Evolutionary conservation across 106 monocot genomes (phyloP), one percentile per base, ranked within the genome.

Genomic region (Dendrobium nobile): DNA sequence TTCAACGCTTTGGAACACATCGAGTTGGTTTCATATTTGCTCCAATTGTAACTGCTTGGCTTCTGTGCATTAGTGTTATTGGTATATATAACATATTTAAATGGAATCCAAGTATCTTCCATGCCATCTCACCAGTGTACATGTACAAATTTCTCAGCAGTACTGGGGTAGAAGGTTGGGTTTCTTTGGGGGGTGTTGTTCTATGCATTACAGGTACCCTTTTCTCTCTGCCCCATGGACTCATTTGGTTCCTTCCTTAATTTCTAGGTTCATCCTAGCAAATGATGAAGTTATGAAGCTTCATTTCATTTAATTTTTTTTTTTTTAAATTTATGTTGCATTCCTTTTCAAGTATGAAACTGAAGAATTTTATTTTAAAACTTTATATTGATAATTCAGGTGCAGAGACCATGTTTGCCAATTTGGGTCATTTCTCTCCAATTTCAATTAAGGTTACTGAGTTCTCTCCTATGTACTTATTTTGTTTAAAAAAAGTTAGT

Each of bases 21-120:
- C 85, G 88, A 43, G 90, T 93, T 58, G 93, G 86, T 70, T 93
- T 89, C 82, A 76, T 93, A 67, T 93, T 93, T 85, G 90, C 93
- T 54, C 93, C 93, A 33, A 83, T 93, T 75, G 91, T 93, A 17
- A 83, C 77, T 27, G 86, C 89, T 44, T 93, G 93, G 93, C 89
- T 89, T 86, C 82, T 93, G 26, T 89, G 77, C 70, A 89, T 93
- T 51, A 83, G 90, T 75, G 78, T 85, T 6, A 87, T 93, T 40
- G 93, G 93, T 41, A 74, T 90, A 61, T 90, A 93, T 78, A 93
- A 93, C 78, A 90, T 93, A 82, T 82, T 84, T 73, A 47, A 85
- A 61, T 93, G 93, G 93, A 93, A 93, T 79, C 84, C 75, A 10
- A 75, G 82, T 7, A 77, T 93, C 31, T 77, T 85, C 47, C 78